Base-by-base conservation (phyloP, 1,284 basidiomycete species). In the Sporisorium exsertum region DNA sequence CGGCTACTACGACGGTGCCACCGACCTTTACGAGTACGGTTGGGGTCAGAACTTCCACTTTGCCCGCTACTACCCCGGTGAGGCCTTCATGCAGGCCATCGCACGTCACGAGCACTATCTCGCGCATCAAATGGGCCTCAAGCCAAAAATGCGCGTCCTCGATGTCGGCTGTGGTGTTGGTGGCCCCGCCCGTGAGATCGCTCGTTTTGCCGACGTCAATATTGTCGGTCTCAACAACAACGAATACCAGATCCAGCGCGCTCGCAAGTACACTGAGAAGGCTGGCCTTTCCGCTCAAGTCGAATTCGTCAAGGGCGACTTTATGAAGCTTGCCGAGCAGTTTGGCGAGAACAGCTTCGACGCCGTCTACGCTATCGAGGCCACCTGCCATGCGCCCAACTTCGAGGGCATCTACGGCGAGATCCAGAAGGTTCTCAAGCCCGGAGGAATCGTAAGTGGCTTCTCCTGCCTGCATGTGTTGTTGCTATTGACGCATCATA, bases 91-190 rank as follows among this genome's bases (percentile, higher is more conserved):
- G 72, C 89, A 90, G 84, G 89, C 89, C 52, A 88, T 99, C 64
- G 95, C 96, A 18, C 92, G 97, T 59, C 96, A 99, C 86, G 96
- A 99, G 88, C 96, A 99, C 88, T 99, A 96, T 88, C 93, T 99
- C 73, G 91, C 95, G 95, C 76, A 75, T 47, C 67, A 72, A 33
- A 85, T 85, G 84, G 45, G 57, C 22, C 73, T 85, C 62, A 91
- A 91, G 67, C 91, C 94, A 7, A 93, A 94, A 46, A 97, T 97
- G 95, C 91, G 92, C 51, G 95, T 99, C 33, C 91, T 99, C 68
- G 96, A 99, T 85, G 95, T 99, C 68, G 96, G 96, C 40, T 99
- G 97, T 86, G 96, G 96, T 86, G 93, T 99, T 62, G 97, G 97
- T 72, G 96, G 97, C 0, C 96, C 96, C 33, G 96, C 96, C 4